These are phyloP conservation scores for Termitomyces heimii DNA, from an alignment of 768 basidiomycete species.

Conservation along the genomic window DNA sequence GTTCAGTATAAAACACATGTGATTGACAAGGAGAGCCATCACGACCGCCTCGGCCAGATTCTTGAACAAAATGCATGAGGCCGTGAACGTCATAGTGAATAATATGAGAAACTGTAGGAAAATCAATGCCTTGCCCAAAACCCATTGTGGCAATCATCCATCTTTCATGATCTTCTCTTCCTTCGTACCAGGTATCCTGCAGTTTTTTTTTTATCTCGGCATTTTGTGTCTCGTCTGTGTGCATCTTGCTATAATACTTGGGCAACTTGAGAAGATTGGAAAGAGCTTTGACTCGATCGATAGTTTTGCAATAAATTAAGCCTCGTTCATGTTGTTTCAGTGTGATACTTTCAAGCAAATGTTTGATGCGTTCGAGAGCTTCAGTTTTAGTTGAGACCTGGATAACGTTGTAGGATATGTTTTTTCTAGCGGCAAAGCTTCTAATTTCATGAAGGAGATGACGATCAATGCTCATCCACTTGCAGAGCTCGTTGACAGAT, in stretches of 20 bases:
- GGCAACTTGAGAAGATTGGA: not conserved
- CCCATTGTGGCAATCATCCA: not conserved
- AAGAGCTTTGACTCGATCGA: not conserved
- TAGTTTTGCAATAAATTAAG: not conserved
- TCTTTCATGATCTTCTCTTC: not conserved
- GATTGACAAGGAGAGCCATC: not conserved
- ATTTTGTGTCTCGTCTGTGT: not conserved
- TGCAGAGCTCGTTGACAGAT: not conserved
- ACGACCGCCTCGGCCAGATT: not conserved
- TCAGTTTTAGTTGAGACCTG: not conserved
- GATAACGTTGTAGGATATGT: not conserved
- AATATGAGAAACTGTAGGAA: not conserved
- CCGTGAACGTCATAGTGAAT: not conserved
- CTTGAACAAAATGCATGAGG: not conserved
- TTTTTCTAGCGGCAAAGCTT: not conserved
- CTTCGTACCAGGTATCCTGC: not conserved
- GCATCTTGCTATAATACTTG: not conserved
- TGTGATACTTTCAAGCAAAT: not conserved
- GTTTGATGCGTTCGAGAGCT: not conserved
- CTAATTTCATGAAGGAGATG: not conserved
- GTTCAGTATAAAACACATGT: not conserved
- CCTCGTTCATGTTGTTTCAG: not conserved
- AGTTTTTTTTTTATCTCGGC: not conserved
- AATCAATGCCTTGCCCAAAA: not conserved
- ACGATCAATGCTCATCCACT: not conserved